Base-by-base conservation (phyloP, 495 filamentous ascomycete genomes). In the Xylaria cubensis region DNA sequence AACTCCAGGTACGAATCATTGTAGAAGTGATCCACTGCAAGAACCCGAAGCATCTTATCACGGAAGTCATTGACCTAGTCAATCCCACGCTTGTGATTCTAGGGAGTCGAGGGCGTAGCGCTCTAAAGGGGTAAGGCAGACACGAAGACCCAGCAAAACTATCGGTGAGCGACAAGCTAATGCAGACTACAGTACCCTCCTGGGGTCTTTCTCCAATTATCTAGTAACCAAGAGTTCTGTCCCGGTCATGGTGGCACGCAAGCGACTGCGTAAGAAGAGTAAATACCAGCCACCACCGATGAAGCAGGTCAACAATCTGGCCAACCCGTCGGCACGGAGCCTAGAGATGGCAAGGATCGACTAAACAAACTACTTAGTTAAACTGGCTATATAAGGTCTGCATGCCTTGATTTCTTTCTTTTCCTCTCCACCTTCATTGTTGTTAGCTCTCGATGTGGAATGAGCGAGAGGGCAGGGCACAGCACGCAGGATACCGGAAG, bases 21-120 rank as follows among this genome's bases (percentile, higher is more conserved):
- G 91, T 99, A 44, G 96, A 99, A 80, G 95, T 98, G 26, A 93
- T 98, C 73, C 95, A 98, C 79, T 98, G 96, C 91, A 98, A 97
- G 86, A 97, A 92, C 74, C 94, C 95, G 8, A 94, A 92, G 80
- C 90, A 93, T 78, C 83, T 96, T 78, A 89, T 96, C 55, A 94
- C 91, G 4, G 93, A 96, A 82, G 92, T 94, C 73, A 98, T 99
- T 78, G 96, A 99, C 81, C 88, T 91, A 66, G 86, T 98, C 61
- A 90, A 91, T 63, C 96, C 96, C 10, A 98, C 95, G n/a, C 85
- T 99, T 51, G 95, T 97, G 2, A 93, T 98, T 73, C 87, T 98
- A 51, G 96, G 96, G 39, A 95, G 93, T 68, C 86, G 96, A 75
- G 96, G 96, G 48, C 87, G 94, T 67, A 95, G 93, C 79, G 93